phyloP scores from a whole-genome alignment of 441 rosid species.

The Eutrema salsugineum region DNA sequence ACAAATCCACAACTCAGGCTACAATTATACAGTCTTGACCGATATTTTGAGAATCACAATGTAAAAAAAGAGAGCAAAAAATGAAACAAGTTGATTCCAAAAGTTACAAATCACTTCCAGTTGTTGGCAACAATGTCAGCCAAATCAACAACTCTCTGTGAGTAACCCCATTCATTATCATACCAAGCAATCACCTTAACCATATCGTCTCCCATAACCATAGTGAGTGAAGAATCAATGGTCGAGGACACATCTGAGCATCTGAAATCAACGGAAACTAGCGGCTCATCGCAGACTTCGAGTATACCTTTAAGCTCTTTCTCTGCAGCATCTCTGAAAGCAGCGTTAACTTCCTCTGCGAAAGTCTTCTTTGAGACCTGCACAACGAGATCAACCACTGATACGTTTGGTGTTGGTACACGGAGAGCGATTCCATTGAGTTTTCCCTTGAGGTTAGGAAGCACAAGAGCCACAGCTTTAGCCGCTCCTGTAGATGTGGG shows the following conservation, averaged over 20 bases:
- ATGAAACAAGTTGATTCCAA: slow-evolving; percentile 15
- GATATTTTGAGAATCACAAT: slow-evolving; percentile 10
- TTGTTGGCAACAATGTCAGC: slow-evolving; percentile 88
- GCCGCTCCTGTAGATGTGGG: slow-evolving; percentile 98
- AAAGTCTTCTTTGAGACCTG: slow-evolving; percentile 91
- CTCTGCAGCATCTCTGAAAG: slow-evolving; percentile 78
- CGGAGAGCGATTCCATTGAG: slow-evolving; percentile 95
- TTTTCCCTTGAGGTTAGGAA: slow-evolving; percentile 87
- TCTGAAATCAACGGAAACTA: slow-evolving; percentile 91
- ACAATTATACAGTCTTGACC: slow-evolving; percentile 7
- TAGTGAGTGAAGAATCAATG: slow-evolving; percentile 81
- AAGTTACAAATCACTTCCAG: slow-evolving; percentile 52
- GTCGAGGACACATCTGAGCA: slow-evolving; percentile 88
- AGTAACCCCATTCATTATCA: slow-evolving; percentile 98
- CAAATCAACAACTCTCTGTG: slow-evolving; percentile 96
- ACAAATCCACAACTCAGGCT: slow-evolving; percentile 19
- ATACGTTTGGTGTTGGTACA: slow-evolving; percentile 94
- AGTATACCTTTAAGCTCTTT: slow-evolving; percentile 83
- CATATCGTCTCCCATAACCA: slow-evolving; percentile 99
- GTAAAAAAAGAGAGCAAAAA: slow-evolving; percentile 10
- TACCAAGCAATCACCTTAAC: slow-evolving; percentile 98
- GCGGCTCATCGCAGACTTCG: slow-evolving; percentile 90
- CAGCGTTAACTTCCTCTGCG: slow-evolving; percentile 94
- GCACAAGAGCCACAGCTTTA: slow-evolving; percentile 93
- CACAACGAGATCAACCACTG: slow-evolving; percentile 90